Evolutionary conservation across 495 filamentous ascomycete species (phyloP), one percentile per base, ranked within the genome.

Genomic region (Evansstolkia leycettana): DNA sequence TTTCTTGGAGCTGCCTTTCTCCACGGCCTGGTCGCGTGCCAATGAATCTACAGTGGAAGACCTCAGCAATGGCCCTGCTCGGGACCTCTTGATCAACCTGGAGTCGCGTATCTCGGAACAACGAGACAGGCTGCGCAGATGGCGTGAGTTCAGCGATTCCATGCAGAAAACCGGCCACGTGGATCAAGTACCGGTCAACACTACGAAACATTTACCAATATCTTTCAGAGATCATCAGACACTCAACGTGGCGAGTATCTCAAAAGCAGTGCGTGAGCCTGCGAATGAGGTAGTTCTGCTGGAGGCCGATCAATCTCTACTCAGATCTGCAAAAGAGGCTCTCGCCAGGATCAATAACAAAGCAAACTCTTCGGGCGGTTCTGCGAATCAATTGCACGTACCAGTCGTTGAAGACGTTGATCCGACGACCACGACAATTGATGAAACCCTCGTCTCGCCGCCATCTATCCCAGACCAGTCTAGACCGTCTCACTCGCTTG

Each of bases 101-200:
- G 76, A 83, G 27, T 51, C 51, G 20, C 63, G 79, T 18, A 66
- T 85, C 1, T 50, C 62, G 29, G 53, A 66, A 4, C 82, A 90
- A 45, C 69, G 69, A 24, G 60, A 60, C 32, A 70, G 84, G 18
- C 45, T 94, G 25, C 61, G 69, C 35, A 73, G 65, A 51, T 92
- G 84, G 86, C 69, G 78, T 44, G 65, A 66, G n/a, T 84, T 82
- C 42, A 71, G 73, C 17, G 59, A 65, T 47, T 51, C 48, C 2
- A 37, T 57, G 17, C 40, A 39, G 8, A 50, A 50, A 32, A 30
- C 31, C 35, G n/a, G 46, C 40, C 12, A 43, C 42, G 27, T 46
- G 23, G 33, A 44, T 38, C 16, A 34, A 33, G 20, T 9, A 30
- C 34, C 30, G 13, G 32, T 24, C 7, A 34, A 35, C 36, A 36